Percentiles rank a stretch among this genome's conserved stretches.
Conservation (phyloP, 2,329 filamentous ascomycete species). For the Colletotrichum agaves region DNA sequence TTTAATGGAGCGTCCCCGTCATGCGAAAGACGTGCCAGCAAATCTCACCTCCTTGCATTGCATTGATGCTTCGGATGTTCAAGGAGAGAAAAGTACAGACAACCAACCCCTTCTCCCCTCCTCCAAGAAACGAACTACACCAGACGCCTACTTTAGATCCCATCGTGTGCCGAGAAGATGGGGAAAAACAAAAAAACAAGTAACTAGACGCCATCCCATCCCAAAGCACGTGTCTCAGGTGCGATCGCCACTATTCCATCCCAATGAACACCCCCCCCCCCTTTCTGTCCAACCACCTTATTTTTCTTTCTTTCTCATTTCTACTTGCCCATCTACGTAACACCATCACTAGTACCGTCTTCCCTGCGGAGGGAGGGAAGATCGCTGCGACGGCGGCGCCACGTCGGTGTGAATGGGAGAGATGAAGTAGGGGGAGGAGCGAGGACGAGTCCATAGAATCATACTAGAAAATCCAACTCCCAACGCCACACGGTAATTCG, state of each 20-base stretch:
- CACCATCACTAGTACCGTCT: neutral
- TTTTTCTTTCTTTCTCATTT: neutral
- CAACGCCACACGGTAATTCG: no score
- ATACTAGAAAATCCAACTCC: no score
- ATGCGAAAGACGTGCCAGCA: neutral
- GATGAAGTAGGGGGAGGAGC: no score
- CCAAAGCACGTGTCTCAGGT: slow-evolving; percentile 1
- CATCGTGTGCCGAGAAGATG: neutral
- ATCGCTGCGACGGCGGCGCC: neutral
- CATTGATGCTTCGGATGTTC: no score
- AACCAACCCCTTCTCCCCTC: neutral
- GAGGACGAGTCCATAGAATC: no score
- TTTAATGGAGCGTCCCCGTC: no score
- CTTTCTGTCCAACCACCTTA: neutral
- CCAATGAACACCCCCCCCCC: neutral
- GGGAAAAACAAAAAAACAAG: neutral
- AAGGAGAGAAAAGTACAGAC: neutral
- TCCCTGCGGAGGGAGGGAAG: neutral
- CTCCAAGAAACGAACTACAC: neutral
- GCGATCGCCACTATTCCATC: neutral
- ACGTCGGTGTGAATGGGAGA: no score
- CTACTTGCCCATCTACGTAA: neutral
- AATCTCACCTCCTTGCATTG: neutral
- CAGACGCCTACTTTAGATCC: neutral
- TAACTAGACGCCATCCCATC: neutral